Evolutionary conservation across 352 stramenopile genomes (phyloP).

Genomic region (Globisporangium cylindrosporum): DNA sequence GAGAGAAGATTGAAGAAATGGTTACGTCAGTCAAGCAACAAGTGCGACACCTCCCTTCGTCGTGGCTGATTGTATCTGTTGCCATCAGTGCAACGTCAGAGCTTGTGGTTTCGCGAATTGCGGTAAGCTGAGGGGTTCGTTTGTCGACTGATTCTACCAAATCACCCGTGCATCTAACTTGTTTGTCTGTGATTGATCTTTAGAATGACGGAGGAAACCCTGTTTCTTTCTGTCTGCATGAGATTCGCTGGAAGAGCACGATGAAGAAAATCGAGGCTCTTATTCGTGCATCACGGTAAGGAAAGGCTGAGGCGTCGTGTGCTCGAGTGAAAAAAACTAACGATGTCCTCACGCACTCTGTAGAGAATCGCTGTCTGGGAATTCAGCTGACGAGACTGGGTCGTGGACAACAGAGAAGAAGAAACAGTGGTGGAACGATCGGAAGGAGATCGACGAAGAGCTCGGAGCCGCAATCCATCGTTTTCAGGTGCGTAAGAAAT

Average conservation of each 20-base stretch:
- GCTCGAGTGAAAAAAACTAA: background rate
- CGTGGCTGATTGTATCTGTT: slow-evolving; percentile 45
- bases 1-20: slow-evolving; percentile 20
- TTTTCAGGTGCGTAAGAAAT: slow-evolving; percentile 46
- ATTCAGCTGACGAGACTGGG: slow-evolving; percentile 48
- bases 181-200: slow-evolving; percentile 10
- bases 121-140: slow-evolving; percentile 20
- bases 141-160: background rate
- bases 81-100: slow-evolving; percentile 39
- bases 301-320: background rate
- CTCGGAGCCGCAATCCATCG: slow-evolving; percentile 35
- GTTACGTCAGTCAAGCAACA: slow-evolving; percentile 19
- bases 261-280: slow-evolving; percentile 46
- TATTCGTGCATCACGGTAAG: slow-evolving; percentile 60
- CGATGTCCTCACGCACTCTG: background rate
- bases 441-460: slow-evolving; percentile 51
- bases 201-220: slow-evolving; percentile 44
- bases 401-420: slow-evolving; percentile 61
- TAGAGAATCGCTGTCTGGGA: slow-evolving; percentile 58
- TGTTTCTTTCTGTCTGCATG: slow-evolving; percentile 49
- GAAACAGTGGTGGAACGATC: slow-evolving; percentile 74
- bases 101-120: slow-evolving; percentile 42
- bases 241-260: slow-evolving; percentile 34
- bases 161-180: background rate
- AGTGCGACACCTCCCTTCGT: slow-evolving; percentile 30